Percentiles rank a stretch among this genome's conserved stretches.
Conservation (phyloP, 768 basidiomycete genomes). For the Lentinula detonsa region DNA sequence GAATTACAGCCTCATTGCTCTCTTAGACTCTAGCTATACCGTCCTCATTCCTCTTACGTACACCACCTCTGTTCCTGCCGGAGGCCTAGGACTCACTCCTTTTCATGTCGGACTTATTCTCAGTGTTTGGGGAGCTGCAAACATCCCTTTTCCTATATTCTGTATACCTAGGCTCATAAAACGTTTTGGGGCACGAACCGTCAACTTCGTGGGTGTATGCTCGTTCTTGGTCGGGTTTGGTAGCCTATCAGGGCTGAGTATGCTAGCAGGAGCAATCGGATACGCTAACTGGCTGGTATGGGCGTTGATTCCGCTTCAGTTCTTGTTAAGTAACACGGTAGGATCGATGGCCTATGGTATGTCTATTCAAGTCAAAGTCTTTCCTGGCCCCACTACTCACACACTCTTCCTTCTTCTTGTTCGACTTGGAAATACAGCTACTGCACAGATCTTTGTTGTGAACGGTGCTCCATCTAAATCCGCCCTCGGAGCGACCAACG, state of each 20-base stretch:
- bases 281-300: slow-evolving; percentile 25
- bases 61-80: slow-evolving; percentile 43
- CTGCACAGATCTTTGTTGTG: slow-evolving; percentile 37
- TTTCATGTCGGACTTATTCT: slow-evolving; percentile 45
- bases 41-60: slow-evolving; percentile 20
- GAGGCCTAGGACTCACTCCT: slow-evolving; percentile 48
- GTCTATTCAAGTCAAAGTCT: background rate
- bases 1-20: slow-evolving; percentile 20
- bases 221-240: slow-evolving; percentile 18
- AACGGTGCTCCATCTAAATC: slow-evolving; percentile 32
- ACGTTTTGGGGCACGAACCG: slow-evolving; percentile 46
- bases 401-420: background rate
- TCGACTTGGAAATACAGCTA: slow-evolving; percentile 26
- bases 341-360: slow-evolving; percentile 14
- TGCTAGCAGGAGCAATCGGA: slow-evolving; percentile 26
- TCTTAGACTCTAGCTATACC: slow-evolving; percentile 21
- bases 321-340: slow-evolving; percentile 23
- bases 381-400: background rate
- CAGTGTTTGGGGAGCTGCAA: slow-evolving; percentile 40
- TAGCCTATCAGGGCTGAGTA: background rate
- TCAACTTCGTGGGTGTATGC: slow-evolving; percentile 34
- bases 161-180: slow-evolving; percentile 47
- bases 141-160: slow-evolving; percentile 47
- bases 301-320: slow-evolving; percentile 25
- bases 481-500: slow-evolving; percentile 46